phyloP scores from a whole-genome alignment of 2,329 filamentous ascomycete species.

The Phialocephala sp. region DNA sequence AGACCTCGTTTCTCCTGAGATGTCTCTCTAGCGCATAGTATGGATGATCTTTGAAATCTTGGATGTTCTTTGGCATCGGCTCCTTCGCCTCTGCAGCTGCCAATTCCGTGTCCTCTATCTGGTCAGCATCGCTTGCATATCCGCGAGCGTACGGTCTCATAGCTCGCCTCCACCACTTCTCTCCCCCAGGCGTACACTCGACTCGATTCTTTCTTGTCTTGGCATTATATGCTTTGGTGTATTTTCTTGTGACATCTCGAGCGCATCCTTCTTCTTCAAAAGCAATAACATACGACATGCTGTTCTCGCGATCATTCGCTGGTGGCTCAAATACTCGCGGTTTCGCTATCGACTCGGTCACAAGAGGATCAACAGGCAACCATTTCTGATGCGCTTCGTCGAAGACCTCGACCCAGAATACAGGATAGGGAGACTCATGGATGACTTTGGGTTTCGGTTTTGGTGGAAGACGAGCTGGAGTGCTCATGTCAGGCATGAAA shows the following conservation, averaged over 20 bases:
- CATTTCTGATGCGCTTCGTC: slow-evolving; percentile 88
- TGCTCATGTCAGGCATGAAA: slow-evolving; percentile 51
- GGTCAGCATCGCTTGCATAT: slow-evolving; percentile 68
- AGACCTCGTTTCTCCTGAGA: slow-evolving; percentile 80
- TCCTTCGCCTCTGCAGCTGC: slow-evolving; percentile 74
- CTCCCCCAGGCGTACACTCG: slow-evolving; percentile 61
- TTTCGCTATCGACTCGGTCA: slow-evolving; percentile 79
- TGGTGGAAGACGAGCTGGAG: slow-evolving; percentile 45
- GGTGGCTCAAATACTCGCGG: slow-evolving; percentile 83
- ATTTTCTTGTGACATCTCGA: slow-evolving; percentile 85
- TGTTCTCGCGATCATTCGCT: slow-evolving; percentile 75
- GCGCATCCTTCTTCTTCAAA: slow-evolving; percentile 82
- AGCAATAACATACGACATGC: slow-evolving; percentile 81
- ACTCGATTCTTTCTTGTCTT: slow-evolving; percentile 86
- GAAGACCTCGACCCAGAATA: slow-evolving; percentile 95
- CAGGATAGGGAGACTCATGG: slow-evolving; percentile 75
- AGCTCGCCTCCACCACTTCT: slow-evolving; percentile 59
- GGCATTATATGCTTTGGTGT: slow-evolving; percentile 85
- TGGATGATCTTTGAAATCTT: slow-evolving; percentile 87
- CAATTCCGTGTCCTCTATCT: slow-evolving; percentile 82
- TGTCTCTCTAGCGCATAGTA: slow-evolving; percentile 85
- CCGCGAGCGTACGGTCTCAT: slow-evolving; percentile 55
- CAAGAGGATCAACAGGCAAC: slow-evolving; percentile 85
- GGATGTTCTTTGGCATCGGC: slow-evolving; percentile 83
- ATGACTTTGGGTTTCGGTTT: slow-evolving; percentile 50